Conservation (phyloP, 2,329 filamentous ascomycete species). For the Westerdykella sp. region DNA sequence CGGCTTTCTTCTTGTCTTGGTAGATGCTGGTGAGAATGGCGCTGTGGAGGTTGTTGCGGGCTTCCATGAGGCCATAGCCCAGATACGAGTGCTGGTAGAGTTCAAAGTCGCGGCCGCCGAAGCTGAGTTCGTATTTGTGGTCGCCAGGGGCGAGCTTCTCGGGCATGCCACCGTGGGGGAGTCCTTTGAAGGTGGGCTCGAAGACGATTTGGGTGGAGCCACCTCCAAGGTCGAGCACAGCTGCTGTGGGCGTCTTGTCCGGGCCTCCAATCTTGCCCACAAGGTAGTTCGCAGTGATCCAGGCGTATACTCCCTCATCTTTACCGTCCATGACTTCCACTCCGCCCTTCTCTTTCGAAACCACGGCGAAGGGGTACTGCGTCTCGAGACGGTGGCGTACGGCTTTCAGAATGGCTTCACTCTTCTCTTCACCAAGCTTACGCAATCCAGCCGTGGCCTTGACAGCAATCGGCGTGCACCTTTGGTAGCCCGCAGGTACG, state of each 20-base stretch:
- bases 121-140: conserved; percentile 89
- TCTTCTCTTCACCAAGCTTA: conserved; percentile 69
- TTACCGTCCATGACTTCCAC: conserved; percentile 97
- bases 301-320: conserved; percentile 95
- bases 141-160: conserved; percentile 80
- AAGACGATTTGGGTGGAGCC: conserved; percentile 99
- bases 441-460: conserved; percentile 95
- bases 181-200: conserved; percentile 81
- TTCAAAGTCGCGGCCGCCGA: conserved; percentile 83
- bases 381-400: conserved; percentile 80
- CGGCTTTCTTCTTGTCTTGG: conserved; percentile 48
- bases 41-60: conserved; percentile 78
- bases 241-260: conserved; percentile 83
- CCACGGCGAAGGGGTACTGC: conserved; percentile 88
- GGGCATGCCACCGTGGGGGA: conserved; percentile 70
- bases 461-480: conserved; percentile 92
- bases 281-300: conserved; percentile 98
- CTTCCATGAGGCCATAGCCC: conserved; percentile 93
- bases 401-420: conserved; percentile 71
- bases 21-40: conserved; percentile 66
- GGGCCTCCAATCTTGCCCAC: conserved; percentile 94
- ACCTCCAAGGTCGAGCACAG: conserved; percentile 91
- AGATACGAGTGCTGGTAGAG: conserved; percentile 98
- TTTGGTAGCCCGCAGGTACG: conserved; percentile 82
- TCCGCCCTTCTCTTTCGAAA: conserved; percentile 75